Base-by-base conservation (phyloP, 2,329 filamentous ascomycete species). In the Alternaria ethzedia region DNA sequence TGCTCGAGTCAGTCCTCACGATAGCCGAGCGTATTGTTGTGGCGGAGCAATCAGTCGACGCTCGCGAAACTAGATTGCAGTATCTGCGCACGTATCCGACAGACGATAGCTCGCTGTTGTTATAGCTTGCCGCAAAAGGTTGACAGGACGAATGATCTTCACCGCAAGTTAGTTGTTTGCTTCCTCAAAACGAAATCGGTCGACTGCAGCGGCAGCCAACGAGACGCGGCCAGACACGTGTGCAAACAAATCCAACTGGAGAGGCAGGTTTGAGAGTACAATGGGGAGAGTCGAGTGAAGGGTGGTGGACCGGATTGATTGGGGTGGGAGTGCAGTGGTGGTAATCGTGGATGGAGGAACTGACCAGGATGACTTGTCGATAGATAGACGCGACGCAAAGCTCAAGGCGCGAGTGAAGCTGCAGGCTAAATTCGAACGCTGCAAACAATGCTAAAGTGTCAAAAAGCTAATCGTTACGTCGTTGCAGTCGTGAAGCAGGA, bases 391-490 rank as follows among this genome's bases (percentile, higher is more conserved):
- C 63, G 61, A 62, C 59, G 57, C 20, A 55, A 63, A 52, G 61
- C 56, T 59, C 60, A 63, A 64, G 52, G 65, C 57, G 55, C 30
- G 32, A 45, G 41, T 21, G 47, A 61, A 45, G 60, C 57, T 57
- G 67, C 50, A 55, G 64, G 67, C 64, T 54, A 63, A 75, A 77
- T 64, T 69, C 63, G 59, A 80, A 79, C 74, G 75, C 78, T 80
- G 74, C 75, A 80, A 77, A 77, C 66, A 76, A 80, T 78, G 78
- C 77, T 78, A 70, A 75, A 76, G 61, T 67, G 59, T 72, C 70
- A 76, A 77, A 78, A 77, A 73, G 72, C 73, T 75, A 73, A 75
- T 80, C 78, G 78, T 80, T 66, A 80, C 55, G 74, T 80, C 78
- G 78, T 80, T 71, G 76, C 75, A 72, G 74, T 80, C 78, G 78